Percentiles rank a stretch among this genome's conserved stretches.
These are phyloP conservation scores for Coemansia sp. DNA, from an alignment of 371 early-diverging fungal genomes.

Conservation along the genomic window DNA sequence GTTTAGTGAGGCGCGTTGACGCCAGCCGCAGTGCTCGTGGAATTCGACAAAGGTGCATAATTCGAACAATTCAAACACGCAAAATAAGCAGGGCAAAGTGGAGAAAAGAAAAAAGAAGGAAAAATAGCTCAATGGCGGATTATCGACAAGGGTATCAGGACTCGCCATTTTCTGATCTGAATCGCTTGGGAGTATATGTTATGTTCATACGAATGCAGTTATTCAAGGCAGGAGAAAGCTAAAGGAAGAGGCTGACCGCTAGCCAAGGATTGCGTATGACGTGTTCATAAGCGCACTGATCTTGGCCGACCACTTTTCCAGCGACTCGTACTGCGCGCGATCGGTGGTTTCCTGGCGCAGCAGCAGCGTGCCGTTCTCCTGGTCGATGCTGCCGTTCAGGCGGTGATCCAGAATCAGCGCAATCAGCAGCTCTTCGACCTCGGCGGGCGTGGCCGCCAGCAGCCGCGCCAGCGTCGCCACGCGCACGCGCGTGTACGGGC, in stretches of 20 bases:
- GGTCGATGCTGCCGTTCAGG: conserved; percentile 83
- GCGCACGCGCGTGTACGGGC: conserved; percentile 90
- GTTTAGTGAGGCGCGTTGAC: not conserved
- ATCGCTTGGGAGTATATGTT: too few relatives aligned
- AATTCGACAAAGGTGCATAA: not conserved
- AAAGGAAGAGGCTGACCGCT: not conserved
- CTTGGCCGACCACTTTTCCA: conserved; percentile 29
- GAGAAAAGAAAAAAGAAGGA: too few relatives aligned
- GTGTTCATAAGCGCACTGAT: conserved; percentile 21
- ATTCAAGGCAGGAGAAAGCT: conserved; percentile 2
- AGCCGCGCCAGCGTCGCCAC: conserved; percentile 76
- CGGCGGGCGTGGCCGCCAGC: conserved; percentile 71
- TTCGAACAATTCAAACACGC: not conserved
- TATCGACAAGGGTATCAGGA: too few relatives aligned
- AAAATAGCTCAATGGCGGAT: too few relatives aligned
- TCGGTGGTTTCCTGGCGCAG: conserved; percentile 36
- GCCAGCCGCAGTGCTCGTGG: not conserved
- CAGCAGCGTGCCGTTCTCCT: conserved; percentile 48
- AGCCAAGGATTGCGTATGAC: conserved; percentile 12
- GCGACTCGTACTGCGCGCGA: conserved; percentile 29
- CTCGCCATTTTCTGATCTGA: too few relatives aligned
- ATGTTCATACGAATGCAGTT: not conserved
- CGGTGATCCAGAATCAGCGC: conserved; percentile 83
- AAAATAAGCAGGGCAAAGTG: not conserved
- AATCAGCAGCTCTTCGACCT: conserved; percentile 84